Percentiles rank a stretch among this genome's conserved stretches.
These are phyloP conservation scores for Sporothrix variecibatus DNA, from an alignment of 2,329 filamentous ascomycete species.

Conservation along the genomic window DNA sequence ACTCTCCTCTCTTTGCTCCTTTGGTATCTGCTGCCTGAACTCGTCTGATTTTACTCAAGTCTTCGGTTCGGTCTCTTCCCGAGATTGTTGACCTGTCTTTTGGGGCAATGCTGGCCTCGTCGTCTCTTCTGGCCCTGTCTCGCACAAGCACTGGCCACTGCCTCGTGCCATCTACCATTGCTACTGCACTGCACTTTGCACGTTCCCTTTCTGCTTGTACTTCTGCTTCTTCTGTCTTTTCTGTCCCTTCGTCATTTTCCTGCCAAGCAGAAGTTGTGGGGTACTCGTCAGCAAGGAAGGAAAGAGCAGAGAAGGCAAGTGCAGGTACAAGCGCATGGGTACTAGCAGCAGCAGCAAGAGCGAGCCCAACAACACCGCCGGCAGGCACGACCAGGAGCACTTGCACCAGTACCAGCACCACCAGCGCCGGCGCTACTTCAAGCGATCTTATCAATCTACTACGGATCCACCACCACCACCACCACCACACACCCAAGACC, in stretches of 20 bases:
- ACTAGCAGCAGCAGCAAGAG: neutral
- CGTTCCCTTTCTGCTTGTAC: neutral
- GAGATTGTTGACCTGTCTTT: neutral
- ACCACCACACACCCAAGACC: neutral
- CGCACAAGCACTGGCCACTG: neutral
- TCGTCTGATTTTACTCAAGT: neutral
- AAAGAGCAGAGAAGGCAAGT: neutral
- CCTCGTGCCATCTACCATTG: neutral
- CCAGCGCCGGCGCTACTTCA: conserved; percentile 7
- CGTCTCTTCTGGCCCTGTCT: neutral
- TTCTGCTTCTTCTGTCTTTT: neutral
- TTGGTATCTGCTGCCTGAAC: neutral
- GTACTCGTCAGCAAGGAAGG: neutral
- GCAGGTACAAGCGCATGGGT: neutral
- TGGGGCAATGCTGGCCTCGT: neutral
- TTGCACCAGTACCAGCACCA: neutral
- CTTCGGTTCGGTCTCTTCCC: conserved; percentile 12
- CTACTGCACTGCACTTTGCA: neutral
- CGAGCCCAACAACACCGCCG: neutral
- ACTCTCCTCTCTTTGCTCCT: neutral
- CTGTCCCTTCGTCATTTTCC: neutral
- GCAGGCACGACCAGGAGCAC: conserved; percentile 4
- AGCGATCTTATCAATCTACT: conserved; percentile 25
- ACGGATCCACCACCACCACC: neutral
- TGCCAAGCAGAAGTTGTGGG: neutral